phyloP scores from a whole-genome alignment of 352 stramenopile genomes.

The Thraustochytrium sp. region DNA sequence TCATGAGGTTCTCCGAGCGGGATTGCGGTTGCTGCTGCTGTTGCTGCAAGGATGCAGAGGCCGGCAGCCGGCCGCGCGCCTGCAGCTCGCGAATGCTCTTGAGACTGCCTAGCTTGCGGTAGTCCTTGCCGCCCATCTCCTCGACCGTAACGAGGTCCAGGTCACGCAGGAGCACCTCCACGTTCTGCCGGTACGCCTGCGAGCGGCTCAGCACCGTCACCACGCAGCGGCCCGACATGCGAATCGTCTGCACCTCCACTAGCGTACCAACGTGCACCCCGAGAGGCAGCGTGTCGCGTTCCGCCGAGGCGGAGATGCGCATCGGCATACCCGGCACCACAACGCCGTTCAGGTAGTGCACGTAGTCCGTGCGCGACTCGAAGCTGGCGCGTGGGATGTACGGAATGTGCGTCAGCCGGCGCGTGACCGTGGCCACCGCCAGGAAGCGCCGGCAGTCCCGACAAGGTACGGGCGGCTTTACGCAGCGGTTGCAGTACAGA shows the following conservation, averaged over 20 bases:
- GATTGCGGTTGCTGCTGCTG: too few relatives aligned
- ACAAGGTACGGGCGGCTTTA: neutral
- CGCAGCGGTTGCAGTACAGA: constrained; percentile 25
- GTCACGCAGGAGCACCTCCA: neutral
- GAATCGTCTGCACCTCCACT: neutral
- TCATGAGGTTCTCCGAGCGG: too few relatives aligned
- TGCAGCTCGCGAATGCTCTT: neutral
- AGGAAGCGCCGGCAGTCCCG: constrained; percentile 7
- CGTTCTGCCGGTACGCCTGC: neutral
- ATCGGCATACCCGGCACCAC: constrained; percentile 27
- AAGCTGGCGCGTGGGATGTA: neutral
- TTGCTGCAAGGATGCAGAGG: too few relatives aligned
- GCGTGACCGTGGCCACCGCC: neutral
- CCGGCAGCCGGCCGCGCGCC: too few relatives aligned
- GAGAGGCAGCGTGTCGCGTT: neutral
- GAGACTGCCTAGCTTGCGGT: neutral
- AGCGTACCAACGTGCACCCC: neutral
- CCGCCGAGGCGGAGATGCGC: neutral
- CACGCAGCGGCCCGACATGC: neutral
- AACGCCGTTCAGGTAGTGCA: neutral
- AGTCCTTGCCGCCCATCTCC: neutral
- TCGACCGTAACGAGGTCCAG: neutral
- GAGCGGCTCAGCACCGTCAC: neutral
- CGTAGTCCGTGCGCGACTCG: neutral
- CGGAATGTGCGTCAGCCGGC: neutral